Conservation (phyloP, 2,329 filamentous ascomycete species). For the Colletotrichum theobromicola region DNA sequence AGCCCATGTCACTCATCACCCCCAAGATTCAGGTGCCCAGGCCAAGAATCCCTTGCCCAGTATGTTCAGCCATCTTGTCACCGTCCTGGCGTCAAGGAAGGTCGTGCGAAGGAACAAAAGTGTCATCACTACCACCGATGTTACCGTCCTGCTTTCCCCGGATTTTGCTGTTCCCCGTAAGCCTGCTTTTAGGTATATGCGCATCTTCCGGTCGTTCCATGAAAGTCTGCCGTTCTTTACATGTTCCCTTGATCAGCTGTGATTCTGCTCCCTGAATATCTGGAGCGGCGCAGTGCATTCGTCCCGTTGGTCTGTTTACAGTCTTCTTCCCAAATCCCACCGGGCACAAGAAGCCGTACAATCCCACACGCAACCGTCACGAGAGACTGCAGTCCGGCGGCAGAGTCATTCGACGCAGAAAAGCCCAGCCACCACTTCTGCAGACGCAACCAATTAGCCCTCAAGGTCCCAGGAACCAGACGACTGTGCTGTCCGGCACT, state of each 20-base stretch:
- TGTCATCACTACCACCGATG: background rate
- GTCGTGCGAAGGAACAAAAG: conserved; percentile 3
- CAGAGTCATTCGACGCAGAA: background rate
- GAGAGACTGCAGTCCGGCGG: background rate
- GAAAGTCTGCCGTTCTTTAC: background rate
- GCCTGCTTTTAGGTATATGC: background rate
- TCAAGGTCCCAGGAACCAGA: background rate
- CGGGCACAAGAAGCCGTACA: background rate
- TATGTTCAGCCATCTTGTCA: background rate
- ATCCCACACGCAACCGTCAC: background rate
- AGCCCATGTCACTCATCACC: background rate
- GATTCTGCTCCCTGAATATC: background rate
- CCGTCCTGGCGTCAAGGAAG: conserved; percentile 9
- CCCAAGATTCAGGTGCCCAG: background rate
- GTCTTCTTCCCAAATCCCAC: background rate
- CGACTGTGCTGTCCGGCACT: no score
- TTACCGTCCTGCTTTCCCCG: conserved; percentile 1
- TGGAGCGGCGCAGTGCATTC: background rate
- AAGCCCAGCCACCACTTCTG: background rate
- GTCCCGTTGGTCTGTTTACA: background rate
- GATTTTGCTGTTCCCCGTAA: background rate
- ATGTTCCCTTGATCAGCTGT: background rate
- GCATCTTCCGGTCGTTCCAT: background rate
- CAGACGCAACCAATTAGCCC: background rate
- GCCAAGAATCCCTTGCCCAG: background rate